Evolutionary conservation across 352 stramenopile genomes (phyloP).

Genomic region (Blastocystis sp.): DNA sequence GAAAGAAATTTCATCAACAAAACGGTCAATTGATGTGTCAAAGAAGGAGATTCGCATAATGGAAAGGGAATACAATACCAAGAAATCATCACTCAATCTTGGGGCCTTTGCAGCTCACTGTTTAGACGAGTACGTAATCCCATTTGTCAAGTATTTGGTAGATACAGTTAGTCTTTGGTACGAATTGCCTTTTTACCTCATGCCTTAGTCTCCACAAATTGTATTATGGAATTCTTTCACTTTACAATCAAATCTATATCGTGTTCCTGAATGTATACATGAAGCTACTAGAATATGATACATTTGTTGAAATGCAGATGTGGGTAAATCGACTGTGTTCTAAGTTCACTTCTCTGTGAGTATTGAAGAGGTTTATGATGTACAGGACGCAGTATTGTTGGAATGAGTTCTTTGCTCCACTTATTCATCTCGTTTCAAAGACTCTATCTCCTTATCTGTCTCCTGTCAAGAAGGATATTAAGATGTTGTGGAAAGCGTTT

Average conservation of each 20-base stretch:
- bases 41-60: constrained; percentile 2
- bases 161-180: neutral
- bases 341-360: too few species aligned
- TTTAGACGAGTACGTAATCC: neutral
- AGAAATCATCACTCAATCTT: neutral
- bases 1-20: constrained; percentile 24
- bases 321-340: too few species aligned
- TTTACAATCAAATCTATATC: neutral
- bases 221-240: neutral
- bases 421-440: neutral
- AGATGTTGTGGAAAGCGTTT: neutral
- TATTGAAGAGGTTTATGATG: too few species aligned
- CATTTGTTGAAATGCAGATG: neutral
- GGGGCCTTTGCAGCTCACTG: neutral
- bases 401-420: neutral
- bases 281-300: neutral
- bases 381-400: neutral
- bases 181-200: neutral
- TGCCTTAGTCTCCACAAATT: neutral
- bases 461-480: neutral
- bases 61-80: neutral
- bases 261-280: neutral
- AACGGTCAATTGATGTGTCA: neutral
- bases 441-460: neutral
- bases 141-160: neutral